Conservation (phyloP, 352 stramenopile species). For the Phytophthora melonis region DNA sequence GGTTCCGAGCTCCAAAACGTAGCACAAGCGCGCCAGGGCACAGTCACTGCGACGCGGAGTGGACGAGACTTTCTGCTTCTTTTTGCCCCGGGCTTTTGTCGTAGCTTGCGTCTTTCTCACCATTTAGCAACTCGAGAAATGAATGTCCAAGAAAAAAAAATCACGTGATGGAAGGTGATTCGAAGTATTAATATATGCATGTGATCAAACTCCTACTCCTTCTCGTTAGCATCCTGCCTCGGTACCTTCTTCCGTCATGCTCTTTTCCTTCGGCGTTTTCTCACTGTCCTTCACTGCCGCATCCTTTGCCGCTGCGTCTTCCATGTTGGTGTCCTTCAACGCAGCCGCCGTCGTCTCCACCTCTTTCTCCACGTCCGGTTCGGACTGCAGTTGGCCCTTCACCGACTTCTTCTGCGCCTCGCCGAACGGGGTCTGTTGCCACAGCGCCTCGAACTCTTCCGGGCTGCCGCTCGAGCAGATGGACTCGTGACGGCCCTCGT, state of each 20-base stretch:
- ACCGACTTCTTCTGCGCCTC: conserved; percentile 55
- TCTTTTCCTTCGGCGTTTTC: neutral
- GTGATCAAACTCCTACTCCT: no score
- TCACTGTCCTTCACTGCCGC: neutral
- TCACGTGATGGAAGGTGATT: no score
- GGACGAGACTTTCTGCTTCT: no score
- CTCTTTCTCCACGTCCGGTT: conserved; percentile 12
- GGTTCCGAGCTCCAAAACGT: no score
- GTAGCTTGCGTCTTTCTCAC: no score
- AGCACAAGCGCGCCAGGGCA: no score
- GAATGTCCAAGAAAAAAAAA: no score
- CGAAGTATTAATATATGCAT: no score
- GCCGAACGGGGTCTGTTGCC: conserved; percentile 57
- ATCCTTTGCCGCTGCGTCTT: neutral
- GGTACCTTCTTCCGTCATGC: neutral
- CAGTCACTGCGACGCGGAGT: neutral
- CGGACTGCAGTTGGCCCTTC: conserved; percentile 25
- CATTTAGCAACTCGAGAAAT: no score
- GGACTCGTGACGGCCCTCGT: conserved; percentile 56
- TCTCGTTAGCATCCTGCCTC: neutral
- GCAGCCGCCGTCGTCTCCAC: neutral
- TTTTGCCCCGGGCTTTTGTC: no score
- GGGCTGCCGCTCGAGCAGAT: conserved; percentile 50
- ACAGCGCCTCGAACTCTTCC: conserved; percentile 61
- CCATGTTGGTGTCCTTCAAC: conserved; percentile 1